A percentile compares a stretch with the other conserved stretches of the same genome.
These are phyloP conservation scores for Aureobasidium sp. DNA, from an alignment of 2,329 filamentous ascomycete genomes.

Conservation along the genomic window DNA sequence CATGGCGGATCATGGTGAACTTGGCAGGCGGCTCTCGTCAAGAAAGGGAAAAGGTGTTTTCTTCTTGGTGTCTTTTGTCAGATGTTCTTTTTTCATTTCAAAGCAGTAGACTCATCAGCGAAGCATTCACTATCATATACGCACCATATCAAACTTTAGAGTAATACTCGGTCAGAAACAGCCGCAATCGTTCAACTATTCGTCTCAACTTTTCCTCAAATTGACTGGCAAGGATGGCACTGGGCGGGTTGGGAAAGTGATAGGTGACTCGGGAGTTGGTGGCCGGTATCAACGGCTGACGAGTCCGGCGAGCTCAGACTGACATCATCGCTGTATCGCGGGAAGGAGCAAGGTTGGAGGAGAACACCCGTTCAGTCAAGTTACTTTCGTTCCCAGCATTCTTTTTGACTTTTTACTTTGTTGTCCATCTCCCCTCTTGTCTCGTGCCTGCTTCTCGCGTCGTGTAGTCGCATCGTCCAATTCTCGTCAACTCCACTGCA, in stretches of 20 bases:
- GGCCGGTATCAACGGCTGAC: neutral
- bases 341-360: neutral
- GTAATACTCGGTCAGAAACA: neutral
- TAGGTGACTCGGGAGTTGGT: no score
- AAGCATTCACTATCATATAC: neutral
- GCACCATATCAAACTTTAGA: neutral
- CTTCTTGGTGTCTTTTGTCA: neutral
- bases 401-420: neutral
- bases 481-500: neutral
- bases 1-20: constrained; percentile 1
- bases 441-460: neutral
- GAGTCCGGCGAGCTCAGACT: neutral
- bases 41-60: neutral
- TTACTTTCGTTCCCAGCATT: neutral
- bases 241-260: neutral
- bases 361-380: neutral
- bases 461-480: neutral
- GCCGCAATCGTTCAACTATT: neutral
- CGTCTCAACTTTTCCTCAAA: neutral
- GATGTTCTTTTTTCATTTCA: neutral
- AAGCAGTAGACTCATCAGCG: constrained; percentile 4
- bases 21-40: neutral
- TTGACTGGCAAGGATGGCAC: neutral
- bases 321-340: constrained; percentile 2
- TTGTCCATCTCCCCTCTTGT: neutral